A percentile compares a stretch with the other conserved stretches of the same genome.
Conservation (phyloP, 2,329 filamentous ascomycete genomes). For the Aspergillus calidoustus region DNA sequence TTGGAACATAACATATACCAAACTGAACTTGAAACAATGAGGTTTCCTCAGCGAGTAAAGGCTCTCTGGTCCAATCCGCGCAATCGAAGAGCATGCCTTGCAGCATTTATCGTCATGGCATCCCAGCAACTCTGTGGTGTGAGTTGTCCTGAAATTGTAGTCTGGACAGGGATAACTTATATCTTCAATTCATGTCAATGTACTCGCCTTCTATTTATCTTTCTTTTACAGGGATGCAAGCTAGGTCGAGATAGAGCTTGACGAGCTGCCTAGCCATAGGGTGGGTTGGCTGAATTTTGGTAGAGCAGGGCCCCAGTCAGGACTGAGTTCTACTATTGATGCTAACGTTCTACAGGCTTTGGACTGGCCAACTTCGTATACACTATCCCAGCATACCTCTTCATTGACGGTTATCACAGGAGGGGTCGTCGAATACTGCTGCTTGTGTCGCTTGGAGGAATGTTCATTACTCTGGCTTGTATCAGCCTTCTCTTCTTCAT, state of each 20-base stretch:
- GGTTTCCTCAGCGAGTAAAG: constrained; percentile 25
- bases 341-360: constrained; percentile 23
- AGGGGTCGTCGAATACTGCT: constrained; percentile 33
- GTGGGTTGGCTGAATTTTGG: constrained; percentile 29
- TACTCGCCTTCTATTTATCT: constrained; percentile 37
- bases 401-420: constrained; percentile 28
- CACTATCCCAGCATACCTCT: constrained; percentile 33
- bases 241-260: constrained; percentile 9
- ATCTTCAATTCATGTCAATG: constrained; percentile 28
- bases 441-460: constrained; percentile 33
- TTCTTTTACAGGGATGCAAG: neutral
- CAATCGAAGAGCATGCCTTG: constrained; percentile 31
- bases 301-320: constrained; percentile 9
- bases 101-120: constrained; percentile 35
- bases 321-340: neutral
- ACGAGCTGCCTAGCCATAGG: neutral
- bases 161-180: neutral
- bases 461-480: constrained; percentile 32
- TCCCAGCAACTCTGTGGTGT: constrained; percentile 38
- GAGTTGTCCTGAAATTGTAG: neutral
- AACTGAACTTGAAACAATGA: neutral
- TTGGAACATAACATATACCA: constrained; percentile 7
- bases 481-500: constrained; percentile 32
- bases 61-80: constrained; percentile 28
- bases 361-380: constrained; percentile 37